Conservation (phyloP, 179 eudicot species). For the Spinacia oleracea region DNA sequence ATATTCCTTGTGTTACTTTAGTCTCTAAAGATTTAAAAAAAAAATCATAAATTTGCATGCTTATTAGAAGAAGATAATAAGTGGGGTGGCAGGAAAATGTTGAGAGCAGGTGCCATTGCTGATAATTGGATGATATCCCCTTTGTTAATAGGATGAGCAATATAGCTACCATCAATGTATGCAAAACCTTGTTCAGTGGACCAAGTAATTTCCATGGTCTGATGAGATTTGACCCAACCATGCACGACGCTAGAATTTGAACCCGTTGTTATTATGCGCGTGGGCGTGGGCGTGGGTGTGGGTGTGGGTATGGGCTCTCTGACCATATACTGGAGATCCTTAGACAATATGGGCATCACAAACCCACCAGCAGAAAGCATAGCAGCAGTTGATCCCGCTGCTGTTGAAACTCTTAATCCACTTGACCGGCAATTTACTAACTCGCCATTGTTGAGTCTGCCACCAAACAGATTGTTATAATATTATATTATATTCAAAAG, state of each 20-base stretch:
- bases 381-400: conserved; percentile 95
- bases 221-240: conserved; percentile 51
- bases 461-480: background rate
- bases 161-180: conserved; percentile 77
- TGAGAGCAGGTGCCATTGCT: conserved; percentile 60
- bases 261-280: conserved; percentile 41
- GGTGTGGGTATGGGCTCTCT: conserved; percentile 85
- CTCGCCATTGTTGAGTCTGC: conserved; percentile 50
- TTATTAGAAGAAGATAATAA: conserved; percentile 25
- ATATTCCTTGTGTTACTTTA: background rate
- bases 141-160: conserved; percentile 43
- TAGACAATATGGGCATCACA: conserved; percentile 68
- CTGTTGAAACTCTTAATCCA: conserved; percentile 88
- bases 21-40: background rate
- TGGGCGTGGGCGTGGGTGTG: too few species aligned
- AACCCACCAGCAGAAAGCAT: conserved; percentile 92
- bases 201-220: conserved; percentile 66
- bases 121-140: conserved; percentile 71
- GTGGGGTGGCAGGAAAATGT: conserved; percentile 59
- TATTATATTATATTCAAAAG: background rate
- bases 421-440: conserved; percentile 69
- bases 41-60: conserved; percentile 28
- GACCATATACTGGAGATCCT: conserved; percentile 82
- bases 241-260: conserved; percentile 50
- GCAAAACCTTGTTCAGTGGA: conserved; percentile 58